Evolutionary conservation across 768 basidiomycete species (phyloP).

Genomic region (Phylloporus arenicola): DNA sequence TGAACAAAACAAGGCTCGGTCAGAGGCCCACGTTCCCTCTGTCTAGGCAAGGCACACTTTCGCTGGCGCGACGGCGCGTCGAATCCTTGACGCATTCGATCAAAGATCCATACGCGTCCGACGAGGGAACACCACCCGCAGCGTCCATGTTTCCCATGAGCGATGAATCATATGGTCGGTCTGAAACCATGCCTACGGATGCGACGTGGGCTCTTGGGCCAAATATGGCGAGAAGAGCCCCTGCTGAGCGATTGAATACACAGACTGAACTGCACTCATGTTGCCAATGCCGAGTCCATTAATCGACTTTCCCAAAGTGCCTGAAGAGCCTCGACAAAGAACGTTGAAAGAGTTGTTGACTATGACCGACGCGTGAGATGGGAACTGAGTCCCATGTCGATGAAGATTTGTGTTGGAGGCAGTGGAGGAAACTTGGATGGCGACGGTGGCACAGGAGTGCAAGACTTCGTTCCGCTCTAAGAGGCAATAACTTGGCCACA

Average conservation of each 20-base stretch:
- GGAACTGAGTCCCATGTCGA: too few relatives aligned
- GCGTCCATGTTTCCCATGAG: slow-evolving; percentile 73
- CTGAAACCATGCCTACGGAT: slow-evolving; percentile 59
- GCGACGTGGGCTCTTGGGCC: slow-evolving; percentile 40
- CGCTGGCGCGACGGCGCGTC: too few relatives aligned
- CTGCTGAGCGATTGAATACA: slow-evolving; percentile 68
- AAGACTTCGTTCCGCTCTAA: too few relatives aligned
- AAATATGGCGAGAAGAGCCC: slow-evolving; percentile 43
- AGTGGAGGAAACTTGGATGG: too few relatives aligned
- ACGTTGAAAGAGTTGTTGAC: too few relatives aligned
- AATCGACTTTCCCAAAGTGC: slow-evolving; percentile 57
- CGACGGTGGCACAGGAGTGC: too few relatives aligned
- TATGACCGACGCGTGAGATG: too few relatives aligned
- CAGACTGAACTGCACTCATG: slow-evolving; percentile 52
- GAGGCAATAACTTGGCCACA: too few relatives aligned
- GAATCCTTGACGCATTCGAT: slow-evolving; percentile 88
- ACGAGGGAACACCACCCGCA: slow-evolving; percentile 70
- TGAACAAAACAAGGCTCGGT: too few relatives aligned
- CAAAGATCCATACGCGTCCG: slow-evolving; percentile 89
- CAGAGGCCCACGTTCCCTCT: too few relatives aligned
- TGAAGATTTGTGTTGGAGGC: too few relatives aligned
- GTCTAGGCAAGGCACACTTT: too few relatives aligned
- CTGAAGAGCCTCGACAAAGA: slow-evolving; percentile 18
- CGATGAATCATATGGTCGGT: slow-evolving; percentile 89
- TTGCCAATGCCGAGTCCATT: slow-evolving; percentile 57